Evolutionary conservation across 345 rosid species (phyloP).

Genomic region (Lagerstroemia speciosa): DNA sequence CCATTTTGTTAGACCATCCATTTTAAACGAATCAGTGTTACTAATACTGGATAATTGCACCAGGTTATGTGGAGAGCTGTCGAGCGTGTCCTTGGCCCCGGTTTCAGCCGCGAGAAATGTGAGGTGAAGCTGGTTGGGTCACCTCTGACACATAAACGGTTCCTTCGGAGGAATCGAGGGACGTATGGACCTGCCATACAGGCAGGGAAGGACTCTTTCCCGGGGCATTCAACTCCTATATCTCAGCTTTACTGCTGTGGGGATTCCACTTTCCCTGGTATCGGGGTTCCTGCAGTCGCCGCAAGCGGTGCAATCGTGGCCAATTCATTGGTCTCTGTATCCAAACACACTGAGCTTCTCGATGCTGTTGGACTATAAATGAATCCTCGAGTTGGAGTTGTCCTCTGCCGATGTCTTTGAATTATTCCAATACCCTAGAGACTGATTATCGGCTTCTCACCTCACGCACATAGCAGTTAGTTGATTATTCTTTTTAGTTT

Average conservation of each 20-base stretch:
- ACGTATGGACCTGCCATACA: conserved; percentile 81
- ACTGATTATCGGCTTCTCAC: too few species aligned
- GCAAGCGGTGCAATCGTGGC: conserved; percentile 95
- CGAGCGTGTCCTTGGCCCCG: conserved; percentile 69
- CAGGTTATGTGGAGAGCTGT: conserved; percentile 92
- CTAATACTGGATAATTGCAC: not conserved
- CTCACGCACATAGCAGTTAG: too few species aligned
- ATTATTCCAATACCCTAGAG: too few species aligned
- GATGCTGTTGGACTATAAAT: conserved; percentile 68
- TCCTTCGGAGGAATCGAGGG: conserved; percentile 74
- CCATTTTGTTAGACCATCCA: not conserved
- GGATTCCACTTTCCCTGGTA: conserved; percentile 91
- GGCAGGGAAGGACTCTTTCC: conserved; percentile 74
- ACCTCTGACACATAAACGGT: conserved; percentile 73
- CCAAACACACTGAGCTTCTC: conserved; percentile 74
- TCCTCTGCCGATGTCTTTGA: not conserved
- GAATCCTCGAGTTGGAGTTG: not conserved
- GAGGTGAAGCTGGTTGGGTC: conserved; percentile 82
- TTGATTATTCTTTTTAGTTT: too few species aligned
- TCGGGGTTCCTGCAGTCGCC: conserved; percentile 88
- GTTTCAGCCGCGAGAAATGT: conserved; percentile 68
- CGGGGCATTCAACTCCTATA: conserved; percentile 75
- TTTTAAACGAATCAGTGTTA: not conserved
- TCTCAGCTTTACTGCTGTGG: conserved; percentile 77
- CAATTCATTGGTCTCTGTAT: conserved; percentile 65